phyloP scores from a whole-genome alignment of 2,329 filamentous ascomycete species.

The Verticillium nonalfalfae region DNA sequence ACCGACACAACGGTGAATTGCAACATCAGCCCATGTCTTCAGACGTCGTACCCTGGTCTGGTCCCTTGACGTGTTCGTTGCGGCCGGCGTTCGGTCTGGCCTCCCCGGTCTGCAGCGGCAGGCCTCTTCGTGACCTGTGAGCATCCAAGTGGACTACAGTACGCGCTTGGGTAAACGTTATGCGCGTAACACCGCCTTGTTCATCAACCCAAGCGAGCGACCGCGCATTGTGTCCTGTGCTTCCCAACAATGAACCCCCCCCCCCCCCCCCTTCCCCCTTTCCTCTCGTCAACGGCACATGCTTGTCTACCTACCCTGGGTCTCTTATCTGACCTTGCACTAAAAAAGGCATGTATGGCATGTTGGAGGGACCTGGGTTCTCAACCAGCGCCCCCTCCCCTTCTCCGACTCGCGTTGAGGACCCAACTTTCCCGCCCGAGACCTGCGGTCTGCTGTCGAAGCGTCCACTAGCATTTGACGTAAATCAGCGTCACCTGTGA shows the following conservation, averaged over 20 bases:
- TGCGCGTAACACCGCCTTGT: not conserved
- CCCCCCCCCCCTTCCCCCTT: too few relatives aligned
- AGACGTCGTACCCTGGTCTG: too few relatives aligned
- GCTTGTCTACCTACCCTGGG: too few relatives aligned
- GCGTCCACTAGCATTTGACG: conserved; percentile 1
- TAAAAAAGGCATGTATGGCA: too few relatives aligned
- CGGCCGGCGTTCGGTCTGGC: not conserved
- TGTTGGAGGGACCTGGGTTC: too few relatives aligned
- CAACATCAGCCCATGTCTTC: not conserved
- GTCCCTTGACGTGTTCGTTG: not conserved
- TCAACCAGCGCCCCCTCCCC: too few relatives aligned
- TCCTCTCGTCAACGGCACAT: too few relatives aligned
- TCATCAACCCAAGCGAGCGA: not conserved
- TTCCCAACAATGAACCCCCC: not conserved
- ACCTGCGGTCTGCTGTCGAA: not conserved
- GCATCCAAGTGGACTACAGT: not conserved
- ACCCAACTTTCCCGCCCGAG: not conserved
- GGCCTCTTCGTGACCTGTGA: not conserved
- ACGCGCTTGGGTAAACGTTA: not conserved
- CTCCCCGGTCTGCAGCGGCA: not conserved
- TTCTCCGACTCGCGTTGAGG: not conserved
- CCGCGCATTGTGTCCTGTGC: not conserved
- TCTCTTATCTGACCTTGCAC: too few relatives aligned
- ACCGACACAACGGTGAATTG: not conserved
- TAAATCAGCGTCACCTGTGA: conserved; percentile 3